Conservation (phyloP, 768 basidiomycete species). For the Boletus rubescentipes region DNA sequence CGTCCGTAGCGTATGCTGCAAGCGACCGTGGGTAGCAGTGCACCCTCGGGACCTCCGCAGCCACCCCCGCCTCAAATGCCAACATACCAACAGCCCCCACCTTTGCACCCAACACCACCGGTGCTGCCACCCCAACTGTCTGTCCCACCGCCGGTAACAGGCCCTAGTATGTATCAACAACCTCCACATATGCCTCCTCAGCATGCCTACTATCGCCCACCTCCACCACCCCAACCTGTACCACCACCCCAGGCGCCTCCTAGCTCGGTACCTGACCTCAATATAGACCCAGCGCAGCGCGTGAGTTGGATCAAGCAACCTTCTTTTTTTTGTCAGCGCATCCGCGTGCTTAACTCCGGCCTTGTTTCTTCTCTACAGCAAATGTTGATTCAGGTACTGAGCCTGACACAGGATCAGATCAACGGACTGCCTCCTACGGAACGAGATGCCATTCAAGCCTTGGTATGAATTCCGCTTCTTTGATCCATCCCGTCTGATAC, state of each 20-base stretch:
- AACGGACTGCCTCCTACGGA: constrained; percentile 76
- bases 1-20: constrained; percentile 50
- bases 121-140: constrained; percentile 34
- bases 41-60: constrained; percentile 28
- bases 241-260: constrained; percentile 32
- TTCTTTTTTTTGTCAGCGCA: neutral
- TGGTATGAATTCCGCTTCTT: constrained; percentile 50
- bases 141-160: constrained; percentile 26
- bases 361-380: constrained; percentile 40
- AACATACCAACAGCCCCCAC: constrained; percentile 29
- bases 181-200: constrained; percentile 34
- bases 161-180: constrained; percentile 31
- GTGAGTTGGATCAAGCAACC: constrained; percentile 28
- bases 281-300: constrained; percentile 53
- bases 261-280: constrained; percentile 34
- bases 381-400: constrained; percentile 86
- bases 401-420: constrained; percentile 80
- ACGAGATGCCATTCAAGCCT: constrained; percentile 72
- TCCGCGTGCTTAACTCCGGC: neutral
- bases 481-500: neutral
- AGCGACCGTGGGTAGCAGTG: constrained; percentile 35
- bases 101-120: constrained; percentile 34
- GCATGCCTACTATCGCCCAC: constrained; percentile 32
- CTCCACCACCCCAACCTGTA: constrained; percentile 30
- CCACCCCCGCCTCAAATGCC: constrained; percentile 34